Conservation (phyloP, 768 basidiomycete species). For the Suillus spraguei region DNA sequence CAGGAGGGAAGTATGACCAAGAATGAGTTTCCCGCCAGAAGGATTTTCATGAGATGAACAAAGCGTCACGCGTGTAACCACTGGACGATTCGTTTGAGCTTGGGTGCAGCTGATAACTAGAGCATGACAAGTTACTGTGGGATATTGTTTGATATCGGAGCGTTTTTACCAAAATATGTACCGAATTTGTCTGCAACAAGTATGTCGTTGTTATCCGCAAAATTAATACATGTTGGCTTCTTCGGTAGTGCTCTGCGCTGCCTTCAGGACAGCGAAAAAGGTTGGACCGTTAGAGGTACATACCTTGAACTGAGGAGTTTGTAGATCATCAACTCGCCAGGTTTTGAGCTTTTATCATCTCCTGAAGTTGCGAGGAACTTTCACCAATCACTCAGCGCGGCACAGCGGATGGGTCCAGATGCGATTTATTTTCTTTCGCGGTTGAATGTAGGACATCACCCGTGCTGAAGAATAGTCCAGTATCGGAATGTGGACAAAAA, state of each 20-base stretch:
- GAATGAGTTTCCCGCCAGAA: slow-evolving; percentile 66
- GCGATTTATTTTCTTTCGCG: slow-evolving; percentile 32
- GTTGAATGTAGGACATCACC: slow-evolving; percentile 55
- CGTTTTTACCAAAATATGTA: slow-evolving; percentile 72
- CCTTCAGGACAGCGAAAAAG: slow-evolving; percentile 8
- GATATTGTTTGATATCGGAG: background rate
- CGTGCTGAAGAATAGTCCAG: slow-evolving; percentile 42
- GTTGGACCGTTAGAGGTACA: slow-evolving; percentile 14
- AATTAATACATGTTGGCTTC: slow-evolving; percentile 69
- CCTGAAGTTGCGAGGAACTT: slow-evolving; percentile 61
- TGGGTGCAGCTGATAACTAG: slow-evolving; percentile 63
- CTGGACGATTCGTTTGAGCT: slow-evolving; percentile 18
- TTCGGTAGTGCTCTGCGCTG: slow-evolving; percentile 75
- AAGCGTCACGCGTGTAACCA: slow-evolving; percentile 35
- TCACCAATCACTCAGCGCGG: slow-evolving; percentile 48
- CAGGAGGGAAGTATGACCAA: slow-evolving; percentile 89
- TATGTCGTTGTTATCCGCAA: slow-evolving; percentile 67
- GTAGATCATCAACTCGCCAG: slow-evolving; percentile 63
- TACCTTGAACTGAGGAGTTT: slow-evolving; percentile 67
- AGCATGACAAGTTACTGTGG: slow-evolving; percentile 7
- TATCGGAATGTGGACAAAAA: slow-evolving; percentile 7
- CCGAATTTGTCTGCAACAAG: slow-evolving; percentile 94
- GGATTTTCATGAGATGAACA: slow-evolving; percentile 68
- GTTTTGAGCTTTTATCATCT: slow-evolving; percentile 85
- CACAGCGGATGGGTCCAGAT: slow-evolving; percentile 62